A percentile compares a stretch with the other conserved stretches of the same genome.
Conservation (phyloP, 441 rosid species). For the Gossypium lobatum region DNA sequence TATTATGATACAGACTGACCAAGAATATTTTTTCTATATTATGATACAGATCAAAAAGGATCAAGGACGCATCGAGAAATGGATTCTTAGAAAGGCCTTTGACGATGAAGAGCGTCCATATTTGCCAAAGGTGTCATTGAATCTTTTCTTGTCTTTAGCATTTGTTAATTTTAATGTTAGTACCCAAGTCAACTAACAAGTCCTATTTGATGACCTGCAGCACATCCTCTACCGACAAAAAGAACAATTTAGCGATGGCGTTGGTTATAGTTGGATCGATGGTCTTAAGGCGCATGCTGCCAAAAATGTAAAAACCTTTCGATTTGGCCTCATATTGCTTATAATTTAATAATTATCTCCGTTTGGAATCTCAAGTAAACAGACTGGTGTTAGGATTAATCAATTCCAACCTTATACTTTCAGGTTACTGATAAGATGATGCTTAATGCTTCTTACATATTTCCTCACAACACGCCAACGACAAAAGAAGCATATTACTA, state of each 20-base stretch:
- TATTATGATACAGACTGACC: background rate
- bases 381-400: too few relatives aligned
- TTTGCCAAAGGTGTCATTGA: slow-evolving; percentile 52
- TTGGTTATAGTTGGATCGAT: background rate
- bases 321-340: background rate
- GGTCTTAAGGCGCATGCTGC: background rate
- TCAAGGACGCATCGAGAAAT: slow-evolving; percentile 68
- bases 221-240: background rate
- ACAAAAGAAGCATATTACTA: background rate
- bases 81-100: slow-evolving; percentile 77
- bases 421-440: background rate
- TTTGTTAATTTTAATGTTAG: background rate
- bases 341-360: background rate
- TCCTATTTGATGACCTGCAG: background rate
- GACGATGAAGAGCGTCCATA: slow-evolving; percentile 75
- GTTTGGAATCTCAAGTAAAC: too few relatives aligned
- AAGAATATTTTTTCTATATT: background rate
- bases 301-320: background rate
- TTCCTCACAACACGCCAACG: background rate
- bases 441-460: background rate
- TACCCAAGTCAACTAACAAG: background rate
- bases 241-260: background rate
- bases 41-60: slow-evolving; percentile 46
- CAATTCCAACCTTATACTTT: background rate
- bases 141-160: background rate